Evolutionary conservation across 768 basidiomycete genomes (phyloP), one percentile per base, ranked within the genome.

Genomic region (Lactifluus pinguis): DNA sequence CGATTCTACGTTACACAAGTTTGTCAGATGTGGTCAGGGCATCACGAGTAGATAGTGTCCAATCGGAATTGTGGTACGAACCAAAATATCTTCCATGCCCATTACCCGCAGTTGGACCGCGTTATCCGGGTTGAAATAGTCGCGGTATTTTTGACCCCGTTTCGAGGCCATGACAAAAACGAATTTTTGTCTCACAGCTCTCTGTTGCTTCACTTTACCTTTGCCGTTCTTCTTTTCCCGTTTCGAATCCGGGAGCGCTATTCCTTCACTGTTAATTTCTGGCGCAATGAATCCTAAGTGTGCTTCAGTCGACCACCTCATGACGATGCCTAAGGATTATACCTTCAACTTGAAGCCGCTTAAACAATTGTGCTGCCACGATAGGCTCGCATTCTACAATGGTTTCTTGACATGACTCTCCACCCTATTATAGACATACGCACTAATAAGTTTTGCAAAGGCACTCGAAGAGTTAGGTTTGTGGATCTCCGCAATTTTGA

Each of bases 281-380:
- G 80, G 78, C 3, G 76, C 73, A 36, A 90, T 80, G 66, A 89
- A 87, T 19, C 80, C 87, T 89, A 61, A 34, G 17, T 9, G 38
- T 29, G 41, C 10, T 19, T 30, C 19, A 62, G 39, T 15, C 15
- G 1, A 45, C 5, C 42, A 49, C 21, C 47, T 5, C 17, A 32
- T 55, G 38, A 15, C 19, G 32, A 52, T 36, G n/a, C 41, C 21
- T 13, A 49, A 38, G 56, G 61, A 8, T 17, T 4, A 30, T 15
- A 87, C 89, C 87, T 77, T 91, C 85, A 39, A 76, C 76, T 71
- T 90, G 86, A 15, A 92, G 77, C 49, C 85, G 74, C 67, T 81
- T 83, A 67, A 89, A 79, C 38, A 89, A 71, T 64, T 86, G 85
- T 3, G 79, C 77, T 36, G 83, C 80, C 6, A 85, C 75, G 15